Percentiles rank a stretch among this genome's conserved stretches.
Conservation (phyloP, 768 basidiomycete species). For the Stropharia rugosoannulata region DNA sequence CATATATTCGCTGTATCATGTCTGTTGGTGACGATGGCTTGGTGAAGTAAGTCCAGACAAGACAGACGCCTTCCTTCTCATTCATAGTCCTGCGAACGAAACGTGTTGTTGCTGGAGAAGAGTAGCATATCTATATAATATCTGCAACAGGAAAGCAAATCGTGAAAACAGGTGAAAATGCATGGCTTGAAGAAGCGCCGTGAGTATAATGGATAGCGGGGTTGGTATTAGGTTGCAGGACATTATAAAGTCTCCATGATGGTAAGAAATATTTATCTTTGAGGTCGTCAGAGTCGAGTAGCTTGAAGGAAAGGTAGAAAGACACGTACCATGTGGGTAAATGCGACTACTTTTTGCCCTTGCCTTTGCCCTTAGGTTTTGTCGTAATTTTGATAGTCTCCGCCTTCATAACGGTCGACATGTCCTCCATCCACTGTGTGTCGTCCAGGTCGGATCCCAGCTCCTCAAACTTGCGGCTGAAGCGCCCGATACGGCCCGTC, state of each 20-base stretch:
- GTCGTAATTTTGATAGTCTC: slow-evolving; percentile 19
- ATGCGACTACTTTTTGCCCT: slow-evolving; percentile 15
- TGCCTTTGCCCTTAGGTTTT: slow-evolving; percentile 13
- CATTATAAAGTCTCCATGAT: not conserved
- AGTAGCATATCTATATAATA: not conserved
- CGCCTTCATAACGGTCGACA: slow-evolving; percentile 21
- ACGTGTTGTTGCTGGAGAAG: not conserved
- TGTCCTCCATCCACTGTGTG: slow-evolving; percentile 25
- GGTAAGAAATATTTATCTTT: too few species aligned
- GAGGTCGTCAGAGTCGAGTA: too few species aligned
- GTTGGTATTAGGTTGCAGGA: not conserved
- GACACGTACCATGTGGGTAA: not conserved
- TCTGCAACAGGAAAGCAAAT: not conserved
- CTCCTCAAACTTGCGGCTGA: slow-evolving; percentile 68
- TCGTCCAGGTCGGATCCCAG: slow-evolving; percentile 23
- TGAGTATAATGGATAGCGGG: not conserved
- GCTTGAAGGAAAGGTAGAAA: too few species aligned
- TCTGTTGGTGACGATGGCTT: too few species aligned
- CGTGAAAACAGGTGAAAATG: not conserved
- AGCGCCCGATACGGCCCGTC: slow-evolving; percentile 79
- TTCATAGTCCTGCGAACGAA: too few species aligned
- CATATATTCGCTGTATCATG: too few species aligned
- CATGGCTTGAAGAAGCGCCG: not conserved
- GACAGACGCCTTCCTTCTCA: too few species aligned
- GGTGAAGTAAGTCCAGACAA: too few species aligned